Conservation (phyloP, 169 alveolate genomes). For the Eimeria zaria region DNA sequence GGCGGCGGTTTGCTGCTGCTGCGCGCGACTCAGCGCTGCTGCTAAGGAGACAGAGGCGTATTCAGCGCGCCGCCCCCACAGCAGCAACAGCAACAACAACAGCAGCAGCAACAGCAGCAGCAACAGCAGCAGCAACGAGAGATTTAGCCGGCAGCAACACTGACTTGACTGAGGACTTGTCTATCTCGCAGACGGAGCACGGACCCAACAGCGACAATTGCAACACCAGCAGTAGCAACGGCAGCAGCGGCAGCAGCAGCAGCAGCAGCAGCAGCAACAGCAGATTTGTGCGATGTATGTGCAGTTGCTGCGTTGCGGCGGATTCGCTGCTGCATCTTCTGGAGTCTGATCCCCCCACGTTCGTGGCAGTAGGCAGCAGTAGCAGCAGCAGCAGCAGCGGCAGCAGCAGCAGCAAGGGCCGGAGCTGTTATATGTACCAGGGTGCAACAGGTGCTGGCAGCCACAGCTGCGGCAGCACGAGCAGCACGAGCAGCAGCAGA, state of each 20-base stretch:
- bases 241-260: background rate
- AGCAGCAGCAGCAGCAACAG: slow-evolving; percentile 24
- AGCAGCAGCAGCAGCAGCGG: slow-evolving; percentile 14
- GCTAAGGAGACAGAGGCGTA: slow-evolving; percentile 23
- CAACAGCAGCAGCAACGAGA: background rate
- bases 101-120: background rate
- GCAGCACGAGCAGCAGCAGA: slow-evolving; percentile 48
- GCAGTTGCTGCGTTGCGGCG: slow-evolving; percentile 55
- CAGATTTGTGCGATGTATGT: slow-evolving; percentile 8
- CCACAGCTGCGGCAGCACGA: slow-evolving; percentile 37
- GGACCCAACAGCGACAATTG: background rate
- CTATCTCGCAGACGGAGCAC: background rate
- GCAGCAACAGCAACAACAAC: slow-evolving; percentile 29
- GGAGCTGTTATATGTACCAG: slow-evolving; percentile 39
- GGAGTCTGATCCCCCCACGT: slow-evolving; percentile 52
- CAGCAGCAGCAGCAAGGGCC: slow-evolving; percentile 28
- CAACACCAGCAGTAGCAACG: too few species aligned
- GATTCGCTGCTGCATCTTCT: slow-evolving; percentile 41
- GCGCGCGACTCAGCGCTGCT: slow-evolving; percentile 67
- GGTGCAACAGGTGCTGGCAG: slow-evolving; percentile 36
- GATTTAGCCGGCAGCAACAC: background rate
- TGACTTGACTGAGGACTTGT: background rate
- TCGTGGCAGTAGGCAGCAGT: slow-evolving; percentile 46
- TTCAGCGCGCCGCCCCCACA: background rate
- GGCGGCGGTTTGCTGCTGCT: slow-evolving; percentile 70